A percentile compares a stretch with the other conserved stretches of the same genome.
Conservation (phyloP, 768 basidiomycete genomes). For the Tricholoma saponaceum region DNA sequence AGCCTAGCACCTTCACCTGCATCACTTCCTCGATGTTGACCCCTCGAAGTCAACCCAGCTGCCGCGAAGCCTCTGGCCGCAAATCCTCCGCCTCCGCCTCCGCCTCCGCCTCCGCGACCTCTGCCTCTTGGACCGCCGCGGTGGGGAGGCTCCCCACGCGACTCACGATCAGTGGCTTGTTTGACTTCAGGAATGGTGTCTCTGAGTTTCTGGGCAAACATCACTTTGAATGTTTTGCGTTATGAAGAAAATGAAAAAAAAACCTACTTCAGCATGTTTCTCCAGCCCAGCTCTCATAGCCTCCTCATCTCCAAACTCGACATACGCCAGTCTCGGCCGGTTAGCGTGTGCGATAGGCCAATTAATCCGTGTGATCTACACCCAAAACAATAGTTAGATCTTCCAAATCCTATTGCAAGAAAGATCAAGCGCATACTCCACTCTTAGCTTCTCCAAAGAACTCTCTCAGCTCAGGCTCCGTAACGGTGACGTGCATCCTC, state of each 20-base stretch:
- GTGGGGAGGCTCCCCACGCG: constrained; percentile 32
- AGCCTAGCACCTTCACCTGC: neutral
- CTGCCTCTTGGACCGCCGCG: constrained; percentile 23
- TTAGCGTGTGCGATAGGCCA: constrained; percentile 48
- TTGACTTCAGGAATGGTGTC: constrained; percentile 64
- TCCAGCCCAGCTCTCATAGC: constrained; percentile 77
- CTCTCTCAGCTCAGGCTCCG: constrained; percentile 65
- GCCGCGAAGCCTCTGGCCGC: constrained; percentile 3
- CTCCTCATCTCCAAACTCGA: constrained; percentile 89
- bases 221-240: neutral
- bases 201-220: constrained; percentile 57
- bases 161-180: constrained; percentile 60
- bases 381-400: neutral
- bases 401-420: neutral
- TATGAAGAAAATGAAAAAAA: neutral
- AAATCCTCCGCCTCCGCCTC: constrained; percentile 26
- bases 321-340: constrained; percentile 67
- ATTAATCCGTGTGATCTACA: constrained; percentile 64
- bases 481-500: constrained; percentile 50
- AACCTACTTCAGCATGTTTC: constrained; percentile 66
- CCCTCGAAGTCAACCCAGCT: neutral
- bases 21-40: neutral
- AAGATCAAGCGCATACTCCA: constrained; percentile 34
- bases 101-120: constrained; percentile 14
- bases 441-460: constrained; percentile 73